Base-by-base conservation (phyloP, 2,329 filamentous ascomycete species). In the Trichoderma koningiopsis region DNA sequence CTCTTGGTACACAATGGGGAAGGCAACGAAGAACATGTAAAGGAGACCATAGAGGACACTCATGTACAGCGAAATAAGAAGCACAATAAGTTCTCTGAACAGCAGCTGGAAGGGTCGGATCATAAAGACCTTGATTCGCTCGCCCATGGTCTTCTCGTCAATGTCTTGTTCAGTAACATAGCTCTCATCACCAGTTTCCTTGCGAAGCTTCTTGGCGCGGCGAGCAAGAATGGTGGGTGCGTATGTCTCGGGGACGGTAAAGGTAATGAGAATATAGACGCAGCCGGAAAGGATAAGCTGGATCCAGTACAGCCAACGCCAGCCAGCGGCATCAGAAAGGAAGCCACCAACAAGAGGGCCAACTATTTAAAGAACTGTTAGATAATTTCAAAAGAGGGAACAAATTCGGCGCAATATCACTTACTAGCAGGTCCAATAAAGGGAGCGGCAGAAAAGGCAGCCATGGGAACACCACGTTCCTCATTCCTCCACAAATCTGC, bases 191-290 rank as follows among this genome's bases (percentile, higher is more conserved):
- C 90, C 89, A 1, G 92, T 91, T 37, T 88, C 79, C 76, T 90
- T 88, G 64, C 93, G 87, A 71, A 96, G 82, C 77, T 92, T 92
- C 75, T 85, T 84, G 3, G 94, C 94, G 14, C 93, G 87, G 35
- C 81, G 81, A 64, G 87, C 86, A 19, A 97, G 87, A 62, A 97
- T 89, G 0, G 88, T 91, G 0, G 94, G 93, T 0, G 93, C 90
- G 77, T 96, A 97, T 0, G 94, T 97, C 79, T 97, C 94, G 1
- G 93, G 92, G 0, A 97, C 90, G n/a, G 92, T 96, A 80, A 96
- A 94, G 35, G 90, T 91, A 79, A 96, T 94, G 70, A 95, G 77
- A 22, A 91, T 70, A 88, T 91, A 96, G 73, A 91, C 87, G 60
- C 90, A 77, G 16, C 84, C 89, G 31, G 91, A 83, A 14, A 96